Conservation (phyloP, 306 rosid species). For the Astragalus glycyphyllos region DNA sequence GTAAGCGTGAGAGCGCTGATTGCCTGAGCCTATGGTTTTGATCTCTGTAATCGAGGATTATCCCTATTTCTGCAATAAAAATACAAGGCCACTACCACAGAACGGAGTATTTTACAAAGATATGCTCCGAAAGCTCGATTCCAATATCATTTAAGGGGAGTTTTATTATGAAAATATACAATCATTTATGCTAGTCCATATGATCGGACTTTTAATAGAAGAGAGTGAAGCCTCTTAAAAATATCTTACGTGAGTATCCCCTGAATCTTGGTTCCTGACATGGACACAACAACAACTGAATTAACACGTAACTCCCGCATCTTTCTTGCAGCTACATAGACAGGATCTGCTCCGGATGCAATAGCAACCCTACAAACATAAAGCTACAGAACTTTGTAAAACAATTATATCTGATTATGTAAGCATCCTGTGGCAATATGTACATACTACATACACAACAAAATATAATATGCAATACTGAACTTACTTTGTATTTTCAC, state of each 20-base stretch:
- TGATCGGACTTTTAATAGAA: constrained; percentile 20
- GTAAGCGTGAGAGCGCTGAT: constrained; percentile 10
- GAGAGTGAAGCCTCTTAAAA: constrained; percentile 34
- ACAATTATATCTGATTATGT: constrained; percentile 35
- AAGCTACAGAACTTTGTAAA: constrained; percentile 67
- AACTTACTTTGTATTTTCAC: constrained; percentile 79
- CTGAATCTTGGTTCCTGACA: constrained; percentile 80
- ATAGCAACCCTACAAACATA: constrained; percentile 79
- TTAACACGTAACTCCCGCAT: constrained; percentile 86
- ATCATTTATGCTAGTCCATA: constrained; percentile 22
- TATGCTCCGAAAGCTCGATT: constrained; percentile 20
- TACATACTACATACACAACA: constrained; percentile 9
- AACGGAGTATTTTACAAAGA: constrained; percentile 33
- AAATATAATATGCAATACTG: constrained; percentile 34
- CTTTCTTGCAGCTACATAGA: constrained; percentile 81
- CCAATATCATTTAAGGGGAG: constrained; percentile 17
- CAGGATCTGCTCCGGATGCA: constrained; percentile 85
- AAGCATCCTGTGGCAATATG: constrained; percentile 27
- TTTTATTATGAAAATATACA: constrained; percentile 30
- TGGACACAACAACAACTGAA: constrained; percentile 65
- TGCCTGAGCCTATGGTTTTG: not conserved
- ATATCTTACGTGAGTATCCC: constrained; percentile 87
- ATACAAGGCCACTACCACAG: constrained; percentile 5
- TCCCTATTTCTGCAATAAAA: constrained; percentile 13
- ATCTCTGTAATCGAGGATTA: constrained; percentile 12